A percentile compares a stretch with the other conserved stretches of the same genome.
phyloP scores from a whole-genome alignment of 1,284 basidiomycete genomes.

The Inonotus hispidus region DNA sequence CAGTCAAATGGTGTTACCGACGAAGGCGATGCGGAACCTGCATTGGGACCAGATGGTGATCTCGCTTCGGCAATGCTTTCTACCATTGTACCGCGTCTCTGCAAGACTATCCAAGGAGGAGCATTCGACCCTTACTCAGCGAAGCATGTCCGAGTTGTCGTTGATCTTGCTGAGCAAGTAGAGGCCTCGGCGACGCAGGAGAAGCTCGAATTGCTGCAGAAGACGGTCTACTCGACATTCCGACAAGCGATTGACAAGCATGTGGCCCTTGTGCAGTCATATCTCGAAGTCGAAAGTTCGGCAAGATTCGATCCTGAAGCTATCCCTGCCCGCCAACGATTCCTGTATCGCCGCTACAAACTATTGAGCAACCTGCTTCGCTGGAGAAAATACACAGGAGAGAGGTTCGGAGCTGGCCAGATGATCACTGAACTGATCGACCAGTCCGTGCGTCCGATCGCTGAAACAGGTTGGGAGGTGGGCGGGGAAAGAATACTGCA shows the following conservation, averaged over 20 bases:
- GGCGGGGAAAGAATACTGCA: conserved; percentile 70
- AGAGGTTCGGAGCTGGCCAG: conserved; percentile 52
- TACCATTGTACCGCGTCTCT: conserved; percentile 76
- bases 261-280: conserved; percentile 41
- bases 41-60: conserved; percentile 79
- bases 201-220: conserved; percentile 69
- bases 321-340: conserved; percentile 66
- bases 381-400: conserved; percentile 73
- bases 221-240: conserved; percentile 57
- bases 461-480: conserved; percentile 81
- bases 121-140: conserved; percentile 80
- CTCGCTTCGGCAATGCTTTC: conserved; percentile 86
- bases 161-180: conserved; percentile 79
- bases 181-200: conserved; percentile 70
- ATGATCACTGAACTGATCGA: conserved; percentile 56
- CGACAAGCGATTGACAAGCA: conserved; percentile 47
- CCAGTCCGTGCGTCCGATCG: conserved; percentile 60
- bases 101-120: conserved; percentile 64
- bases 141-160: conserved; percentile 54
- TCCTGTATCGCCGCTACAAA: conserved; percentile 66
- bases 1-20: conserved; percentile 25
- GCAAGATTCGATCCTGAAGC: conserved; percentile 74
- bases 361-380: conserved; percentile 65
- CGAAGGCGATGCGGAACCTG: conserved; percentile 43
- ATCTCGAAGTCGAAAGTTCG: conserved; percentile 31